Base-by-base conservation (phyloP, 176 grass and related monocot species). In the Neostapfia colusana region DNA sequence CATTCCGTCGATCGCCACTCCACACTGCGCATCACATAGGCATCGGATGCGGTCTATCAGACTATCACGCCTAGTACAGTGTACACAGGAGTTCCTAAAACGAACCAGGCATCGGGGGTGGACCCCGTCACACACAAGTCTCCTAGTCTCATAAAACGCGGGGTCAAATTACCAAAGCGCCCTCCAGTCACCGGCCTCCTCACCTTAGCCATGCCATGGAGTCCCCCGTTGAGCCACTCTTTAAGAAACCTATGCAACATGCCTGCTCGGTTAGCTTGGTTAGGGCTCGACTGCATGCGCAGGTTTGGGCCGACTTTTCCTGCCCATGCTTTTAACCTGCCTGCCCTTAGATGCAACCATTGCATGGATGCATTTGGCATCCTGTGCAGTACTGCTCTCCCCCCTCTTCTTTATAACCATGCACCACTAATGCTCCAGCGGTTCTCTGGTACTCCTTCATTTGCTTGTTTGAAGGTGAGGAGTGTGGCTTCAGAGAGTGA, bases 221-320 rank as follows among this genome's bases (percentile, higher is more conserved):
- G 50, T 5, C 70, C 63, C 83, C 54, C 0, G 56, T 65, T 36
- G 48, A 76, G 65, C 86, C 77, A 89, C 76, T 78, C 83, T 85
- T 93, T 67, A 76, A 82, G 88, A 42, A 86, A 80, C 86, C 83
- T 65, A 82, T 4, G 76, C 80, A 75, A 75, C 80, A 75, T 84
- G 70, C 70, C 76, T 62, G 69, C 84, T 86, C 79, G 34, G 46
- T 60, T 69, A 36, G 65, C 57, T 60, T 59, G 8, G 1, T 3
- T 17, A 8, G 74, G 58, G 48, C 15, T 77, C 39, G 79, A 79
- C 61, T 59, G 61, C 76, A 49, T 67, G 69, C 61, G 13, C 76
- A 84, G 40, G 77, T 80, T 88, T 49, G 48, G 71, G 43, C 72
- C 71, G 79, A 48, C 58, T 85, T 85, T 81, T 81, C 49, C 41